phyloP scores from a whole-genome alignment of 2,329 filamentous ascomycete genomes.

The Claviceps digitariae region DNA sequence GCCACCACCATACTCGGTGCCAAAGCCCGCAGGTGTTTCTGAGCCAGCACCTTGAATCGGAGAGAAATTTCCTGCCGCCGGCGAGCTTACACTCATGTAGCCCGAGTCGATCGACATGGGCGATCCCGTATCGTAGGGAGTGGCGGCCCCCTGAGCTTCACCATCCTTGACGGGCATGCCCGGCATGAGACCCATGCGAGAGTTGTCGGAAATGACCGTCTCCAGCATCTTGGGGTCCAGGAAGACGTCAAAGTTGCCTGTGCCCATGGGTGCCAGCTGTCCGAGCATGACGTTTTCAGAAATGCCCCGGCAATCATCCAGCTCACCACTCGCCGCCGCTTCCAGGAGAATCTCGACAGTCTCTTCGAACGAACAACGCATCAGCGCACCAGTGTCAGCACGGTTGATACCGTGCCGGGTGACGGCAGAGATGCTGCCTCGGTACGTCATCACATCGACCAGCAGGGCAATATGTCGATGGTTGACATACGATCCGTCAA shows the following conservation, averaged over 20 bases:
- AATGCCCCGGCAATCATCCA: constrained; percentile 95
- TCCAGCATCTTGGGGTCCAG: constrained; percentile 93
- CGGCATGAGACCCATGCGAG: constrained; percentile 68
- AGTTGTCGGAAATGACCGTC: constrained; percentile 87
- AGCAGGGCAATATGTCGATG: constrained; percentile 91
- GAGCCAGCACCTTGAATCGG: constrained; percentile 66
- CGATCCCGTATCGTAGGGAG: constrained; percentile 83
- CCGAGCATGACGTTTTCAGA: constrained; percentile 98
- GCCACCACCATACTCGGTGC: constrained; percentile 42
- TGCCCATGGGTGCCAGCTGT: constrained; percentile 93
- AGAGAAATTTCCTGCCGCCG: constrained; percentile 54
- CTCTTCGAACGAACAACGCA: constrained; percentile 99
- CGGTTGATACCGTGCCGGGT: constrained; percentile 98
- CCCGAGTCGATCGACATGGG: constrained; percentile 58
- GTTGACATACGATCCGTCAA: constrained; percentile 99
- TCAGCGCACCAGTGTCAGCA: constrained; percentile 91
- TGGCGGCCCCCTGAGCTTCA: constrained; percentile 70
- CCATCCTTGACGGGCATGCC: constrained; percentile 65
- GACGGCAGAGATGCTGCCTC: constrained; percentile 87
- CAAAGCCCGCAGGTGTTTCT: constrained; percentile 53
- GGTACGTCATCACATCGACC: constrained; percentile 95
- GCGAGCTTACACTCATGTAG: constrained; percentile 49
- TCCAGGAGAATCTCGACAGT: constrained; percentile 97
- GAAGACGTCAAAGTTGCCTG: constrained; percentile 86
- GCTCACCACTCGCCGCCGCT: constrained; percentile 83